Percentiles rank a stretch among this genome's conserved stretches.
phyloP scores from a whole-genome alignment of 768 basidiomycete genomes.

The Boletus fagicola region DNA sequence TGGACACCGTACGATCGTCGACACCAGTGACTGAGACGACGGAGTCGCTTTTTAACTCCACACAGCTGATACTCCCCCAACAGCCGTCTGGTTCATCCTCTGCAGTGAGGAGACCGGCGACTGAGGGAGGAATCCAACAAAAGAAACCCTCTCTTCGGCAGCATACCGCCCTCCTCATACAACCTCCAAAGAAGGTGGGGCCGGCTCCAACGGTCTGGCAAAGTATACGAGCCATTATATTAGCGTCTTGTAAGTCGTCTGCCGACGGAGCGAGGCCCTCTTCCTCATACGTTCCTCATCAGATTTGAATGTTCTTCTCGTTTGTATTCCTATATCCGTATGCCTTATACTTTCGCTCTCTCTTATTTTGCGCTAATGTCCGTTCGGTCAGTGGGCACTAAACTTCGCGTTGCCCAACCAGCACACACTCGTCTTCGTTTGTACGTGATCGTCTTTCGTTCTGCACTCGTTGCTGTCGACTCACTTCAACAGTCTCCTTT shows the following conservation, averaged over 20 bases:
- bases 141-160: constrained; percentile 13
- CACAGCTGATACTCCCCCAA: constrained; percentile 4
- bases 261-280: neutral
- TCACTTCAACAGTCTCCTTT: constrained; percentile 55
- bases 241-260: constrained; percentile 53
- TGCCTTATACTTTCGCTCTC: constrained; percentile 20
- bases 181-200: constrained; percentile 38
- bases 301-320: constrained; percentile 71
- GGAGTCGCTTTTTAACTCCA: constrained; percentile 3
- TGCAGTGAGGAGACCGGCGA: constrained; percentile 10
- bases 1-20: constrained; percentile 14
- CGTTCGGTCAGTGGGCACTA: constrained; percentile 61
- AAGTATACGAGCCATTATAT: constrained; percentile 53
- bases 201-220: constrained; percentile 43
- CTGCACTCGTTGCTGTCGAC: neutral
- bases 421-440: constrained; percentile 69
- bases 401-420: constrained; percentile 53
- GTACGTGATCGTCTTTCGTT: constrained; percentile 42
- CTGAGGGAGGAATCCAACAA: constrained; percentile 2
- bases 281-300: constrained; percentile 1
- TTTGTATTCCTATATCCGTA: constrained; percentile 71
- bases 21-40: constrained; percentile 14
- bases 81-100: constrained; percentile 12
- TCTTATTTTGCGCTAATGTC: neutral
- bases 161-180: constrained; percentile 33